phyloP scores from a whole-genome alignment of 495 filamentous ascomycete genomes.

The Opeltia flavorubescens region DNA sequence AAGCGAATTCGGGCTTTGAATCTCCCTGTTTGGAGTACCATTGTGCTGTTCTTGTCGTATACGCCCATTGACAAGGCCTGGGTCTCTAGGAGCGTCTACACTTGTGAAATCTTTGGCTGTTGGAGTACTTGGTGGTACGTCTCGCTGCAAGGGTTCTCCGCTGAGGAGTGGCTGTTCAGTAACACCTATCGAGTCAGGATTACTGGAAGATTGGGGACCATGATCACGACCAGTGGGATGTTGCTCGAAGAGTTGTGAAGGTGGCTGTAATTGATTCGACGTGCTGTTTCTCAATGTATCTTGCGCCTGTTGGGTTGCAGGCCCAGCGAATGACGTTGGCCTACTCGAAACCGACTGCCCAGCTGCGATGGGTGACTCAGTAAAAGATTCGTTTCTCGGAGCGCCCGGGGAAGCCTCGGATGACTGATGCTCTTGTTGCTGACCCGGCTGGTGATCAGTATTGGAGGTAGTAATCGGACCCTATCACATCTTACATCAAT shows the following conservation, averaged over 20 bases:
- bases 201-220: no score
- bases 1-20: slow-evolving; percentile 6
- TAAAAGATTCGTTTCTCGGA: neutral
- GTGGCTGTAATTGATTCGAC: neutral
- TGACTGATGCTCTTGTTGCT: neutral
- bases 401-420: neutral
- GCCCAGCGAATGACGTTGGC: neutral
- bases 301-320: neutral
- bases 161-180: no score
- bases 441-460: neutral
- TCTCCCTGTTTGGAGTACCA: no score
- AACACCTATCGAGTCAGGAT: no score
- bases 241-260: no score
- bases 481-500: slow-evolving; percentile 20
- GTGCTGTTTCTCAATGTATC: neutral
- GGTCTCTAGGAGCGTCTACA: slow-evolving; percentile 4
- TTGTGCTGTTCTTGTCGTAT: no score
- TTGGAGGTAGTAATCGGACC: slow-evolving; percentile 3
- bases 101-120: neutral
- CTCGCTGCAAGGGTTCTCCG: no score
- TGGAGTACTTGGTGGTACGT: no score
- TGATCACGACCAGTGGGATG: no score
- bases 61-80: no score
- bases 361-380: neutral
- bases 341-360: neutral